Conservation (phyloP, 2,329 filamentous ascomycete species). For the Metarhizium brunneum region DNA sequence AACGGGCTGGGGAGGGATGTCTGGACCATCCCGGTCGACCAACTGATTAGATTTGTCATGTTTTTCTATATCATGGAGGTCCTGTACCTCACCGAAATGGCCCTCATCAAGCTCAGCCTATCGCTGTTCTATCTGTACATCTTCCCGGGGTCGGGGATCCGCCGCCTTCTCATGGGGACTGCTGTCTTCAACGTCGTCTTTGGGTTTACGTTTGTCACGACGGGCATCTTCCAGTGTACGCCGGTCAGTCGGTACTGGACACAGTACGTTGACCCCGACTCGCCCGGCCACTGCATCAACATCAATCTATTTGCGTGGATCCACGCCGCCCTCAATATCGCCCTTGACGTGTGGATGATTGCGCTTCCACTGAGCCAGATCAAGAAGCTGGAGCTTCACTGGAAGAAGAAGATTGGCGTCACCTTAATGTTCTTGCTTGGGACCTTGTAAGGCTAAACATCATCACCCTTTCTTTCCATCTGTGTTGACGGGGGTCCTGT, state of each 20-base stretch:
- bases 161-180: slow-evolving; percentile 22
- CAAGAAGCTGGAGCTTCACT: slow-evolving; percentile 1
- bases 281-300: slow-evolving; percentile 1
- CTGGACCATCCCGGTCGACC: slow-evolving; percentile 19
- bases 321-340: slow-evolving; percentile 1
- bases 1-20: slow-evolving; percentile 24
- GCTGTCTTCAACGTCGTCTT: slow-evolving; percentile 20
- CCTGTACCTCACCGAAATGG: slow-evolving; percentile 19
- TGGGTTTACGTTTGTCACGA: slow-evolving; percentile 21
- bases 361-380: slow-evolving; percentile 6
- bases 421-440: slow-evolving; percentile 5
- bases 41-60: slow-evolving; percentile 15
- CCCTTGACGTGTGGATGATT: slow-evolving; percentile 7
- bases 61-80: slow-evolving; percentile 25
- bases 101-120: slow-evolving; percentile 30
- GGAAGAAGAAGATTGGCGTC: slow-evolving; percentile 7
- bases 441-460: slow-evolving; percentile 3
- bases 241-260: slow-evolving; percentile 32
- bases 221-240: slow-evolving; percentile 27
- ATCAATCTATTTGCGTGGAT: slow-evolving; percentile 6
- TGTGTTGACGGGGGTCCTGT: not conserved
- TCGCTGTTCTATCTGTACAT: slow-evolving; percentile 33
- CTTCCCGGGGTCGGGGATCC: slow-evolving; percentile 23
- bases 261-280: slow-evolving; percentile 25
- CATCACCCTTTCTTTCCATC: no score